Base-by-base conservation (phyloP, 2,329 filamentous ascomycete species). In the Penicillium sp. region DNA sequence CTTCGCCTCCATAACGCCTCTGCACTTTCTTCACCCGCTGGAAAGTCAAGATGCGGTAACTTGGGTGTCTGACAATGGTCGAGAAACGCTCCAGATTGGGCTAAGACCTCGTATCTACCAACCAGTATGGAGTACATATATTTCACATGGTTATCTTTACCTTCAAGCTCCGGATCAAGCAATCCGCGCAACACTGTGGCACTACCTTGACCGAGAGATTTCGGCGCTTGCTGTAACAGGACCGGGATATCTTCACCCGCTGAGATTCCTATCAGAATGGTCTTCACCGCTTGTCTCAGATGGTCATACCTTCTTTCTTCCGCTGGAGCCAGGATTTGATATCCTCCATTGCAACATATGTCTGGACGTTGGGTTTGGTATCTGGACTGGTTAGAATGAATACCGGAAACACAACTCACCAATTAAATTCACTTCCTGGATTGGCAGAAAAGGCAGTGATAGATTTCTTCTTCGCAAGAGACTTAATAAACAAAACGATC, bases 1-100 rank as follows among this genome's bases (percentile, higher is more conserved):
- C 71, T 73, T 30, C 67, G 47, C 36, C 50, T 59, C 72, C 71
- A 74, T 46, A 73, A 53, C 33, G 56, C 61, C 40, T 62, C 61
- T 7, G 69, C 70, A 43, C 62, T 67, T 31, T 63, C 57, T 48
- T 63, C 55, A 5, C 61, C 65, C 4, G 55, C 59, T 3, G 70
- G 68, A 40, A 72, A 69, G 25, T 69, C 66, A 5, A 65, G 58
- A 25, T 60, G 45, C 1, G 61, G 62, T 28, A 69, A 53, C 1
- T 50, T 22, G 1, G 61, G 49, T 8, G 63, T 55, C 40, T 68
- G 54, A 31, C 58, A 62, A 52, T 69, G 64, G 11, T 68, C 60
- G 1, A 69, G 50, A 47, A 62, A 69, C 2, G 61, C 61, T 12
- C 66, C 67, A 10, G 64, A 65, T 41, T 61, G 55, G 6, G 49